Conservation (phyloP, 306 rosid species). For the Citrullus mucosospermus region DNA sequence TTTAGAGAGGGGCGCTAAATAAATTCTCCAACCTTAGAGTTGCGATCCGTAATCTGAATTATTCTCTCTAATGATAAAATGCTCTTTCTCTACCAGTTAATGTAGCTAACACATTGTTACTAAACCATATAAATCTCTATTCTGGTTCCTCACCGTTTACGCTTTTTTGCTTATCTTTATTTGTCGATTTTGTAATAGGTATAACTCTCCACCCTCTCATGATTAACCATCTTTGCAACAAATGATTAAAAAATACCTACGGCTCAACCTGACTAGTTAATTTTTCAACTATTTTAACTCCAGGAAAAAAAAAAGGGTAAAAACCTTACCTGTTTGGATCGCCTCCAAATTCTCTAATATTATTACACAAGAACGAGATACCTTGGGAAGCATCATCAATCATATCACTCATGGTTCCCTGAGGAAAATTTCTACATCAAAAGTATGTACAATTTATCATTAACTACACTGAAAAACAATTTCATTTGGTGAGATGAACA, state of each 20-base stretch:
- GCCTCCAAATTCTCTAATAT: constrained; percentile 91
- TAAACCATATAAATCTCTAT: too few relatives aligned
- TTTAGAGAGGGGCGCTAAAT: too few relatives aligned
- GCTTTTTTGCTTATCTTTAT: too few relatives aligned
- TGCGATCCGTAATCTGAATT: too few relatives aligned
- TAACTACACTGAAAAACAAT: not conserved
- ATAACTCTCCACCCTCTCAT: not conserved
- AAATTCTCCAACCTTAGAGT: too few relatives aligned
- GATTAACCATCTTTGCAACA: not conserved
- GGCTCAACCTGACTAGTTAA: not conserved
- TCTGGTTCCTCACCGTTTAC: too few relatives aligned
- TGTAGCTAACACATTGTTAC: too few relatives aligned
- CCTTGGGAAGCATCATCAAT: constrained; percentile 80
- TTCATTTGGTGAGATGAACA: not conserved
- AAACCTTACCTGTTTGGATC: constrained; percentile 63
- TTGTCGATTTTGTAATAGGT: not conserved
- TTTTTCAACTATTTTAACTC: not conserved
- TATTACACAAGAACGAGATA: constrained; percentile 77
- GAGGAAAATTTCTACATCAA: constrained; percentile 86
- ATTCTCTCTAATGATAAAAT: too few relatives aligned
- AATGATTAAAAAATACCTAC: not conserved
- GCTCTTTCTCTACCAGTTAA: too few relatives aligned
- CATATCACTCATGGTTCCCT: constrained; percentile 91
- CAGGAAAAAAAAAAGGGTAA: not conserved
- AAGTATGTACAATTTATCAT: not conserved